Evolutionary conservation across 345 rosid genomes (phyloP).

Genomic region (Eucalyptus tenuipes): DNA sequence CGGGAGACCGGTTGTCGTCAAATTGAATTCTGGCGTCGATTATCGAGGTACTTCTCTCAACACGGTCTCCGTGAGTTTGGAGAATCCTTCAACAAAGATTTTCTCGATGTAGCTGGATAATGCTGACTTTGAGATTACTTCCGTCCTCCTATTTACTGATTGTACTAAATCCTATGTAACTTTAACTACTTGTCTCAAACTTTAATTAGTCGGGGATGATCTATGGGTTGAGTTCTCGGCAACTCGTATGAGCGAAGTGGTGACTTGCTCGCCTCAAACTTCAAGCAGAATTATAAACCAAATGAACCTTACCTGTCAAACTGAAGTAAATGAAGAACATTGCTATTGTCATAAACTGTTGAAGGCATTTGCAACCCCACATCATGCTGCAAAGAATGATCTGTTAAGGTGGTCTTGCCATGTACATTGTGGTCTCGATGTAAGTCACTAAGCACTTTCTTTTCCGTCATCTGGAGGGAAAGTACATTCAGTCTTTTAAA

Average conservation of each 20-base stretch:
- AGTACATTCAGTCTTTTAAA: neutral
- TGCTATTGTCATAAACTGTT: neutral
- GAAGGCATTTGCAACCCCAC: neutral
- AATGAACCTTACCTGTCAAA: neutral
- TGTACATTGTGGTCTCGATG: neutral
- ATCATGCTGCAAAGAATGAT: neutral
- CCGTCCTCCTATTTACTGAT: neutral
- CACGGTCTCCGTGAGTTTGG: neutral
- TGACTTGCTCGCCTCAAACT: neutral
- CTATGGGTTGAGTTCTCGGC: neutral
- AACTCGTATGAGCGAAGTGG: neutral
- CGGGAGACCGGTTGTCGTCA: constrained; percentile 77
- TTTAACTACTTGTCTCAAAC: neutral
- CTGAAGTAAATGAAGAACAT: neutral
- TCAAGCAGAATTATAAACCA: neutral
- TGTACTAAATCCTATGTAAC: neutral
- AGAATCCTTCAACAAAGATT: neutral
- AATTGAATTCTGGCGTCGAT: constrained; percentile 83
- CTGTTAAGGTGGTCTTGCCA: neutral
- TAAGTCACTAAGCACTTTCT: neutral
- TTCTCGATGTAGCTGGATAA: neutral
- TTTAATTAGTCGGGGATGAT: neutral
- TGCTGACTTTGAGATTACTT: neutral
- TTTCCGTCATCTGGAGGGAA: neutral
- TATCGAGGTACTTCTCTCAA: constrained; percentile 47